A percentile compares a stretch with the other conserved stretches of the same genome.
Conservation (phyloP, 1,284 basidiomycete species). For the Pisolithus thermaeus region DNA sequence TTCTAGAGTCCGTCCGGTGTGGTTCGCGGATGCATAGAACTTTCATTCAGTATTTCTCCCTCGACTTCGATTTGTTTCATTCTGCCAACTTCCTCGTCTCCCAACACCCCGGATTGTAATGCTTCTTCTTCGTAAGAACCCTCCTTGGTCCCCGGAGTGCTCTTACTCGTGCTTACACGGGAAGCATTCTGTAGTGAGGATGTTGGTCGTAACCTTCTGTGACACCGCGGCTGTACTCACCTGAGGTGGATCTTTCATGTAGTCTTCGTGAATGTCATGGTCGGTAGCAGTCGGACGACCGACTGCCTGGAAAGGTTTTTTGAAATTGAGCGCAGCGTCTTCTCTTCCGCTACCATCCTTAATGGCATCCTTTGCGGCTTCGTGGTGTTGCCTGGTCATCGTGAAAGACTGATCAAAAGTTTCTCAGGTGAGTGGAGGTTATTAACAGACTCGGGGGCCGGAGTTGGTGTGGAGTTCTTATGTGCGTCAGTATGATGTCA, state of each 20-base stretch:
- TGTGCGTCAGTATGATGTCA: too few relatives aligned
- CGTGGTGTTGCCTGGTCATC: too few relatives aligned
- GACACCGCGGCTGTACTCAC: slow-evolving; percentile 8
- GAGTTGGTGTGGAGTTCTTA: too few relatives aligned
- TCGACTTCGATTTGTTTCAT: slow-evolving; percentile 11
- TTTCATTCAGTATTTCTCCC: slow-evolving; percentile 6
- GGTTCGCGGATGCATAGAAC: slow-evolving; percentile 12
- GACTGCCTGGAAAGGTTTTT: too few relatives aligned
- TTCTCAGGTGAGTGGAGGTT: too few relatives aligned
- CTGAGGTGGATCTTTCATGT: slow-evolving; percentile 27
- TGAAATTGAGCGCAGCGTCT: too few relatives aligned
- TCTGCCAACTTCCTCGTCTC: slow-evolving; percentile 4
- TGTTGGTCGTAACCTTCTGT: not conserved
- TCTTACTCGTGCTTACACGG: not conserved
- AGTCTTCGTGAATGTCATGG: slow-evolving; percentile 20
- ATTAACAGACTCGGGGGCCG: too few relatives aligned
- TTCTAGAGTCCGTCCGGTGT: not conserved
- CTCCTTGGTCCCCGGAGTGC: slow-evolving; percentile 7
- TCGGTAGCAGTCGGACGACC: too few relatives aligned
- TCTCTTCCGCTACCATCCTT: too few relatives aligned
- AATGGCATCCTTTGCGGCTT: too few relatives aligned
- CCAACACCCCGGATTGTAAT: not conserved
- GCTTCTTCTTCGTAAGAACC: not conserved
- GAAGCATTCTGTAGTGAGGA: too few relatives aligned
- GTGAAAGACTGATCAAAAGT: too few relatives aligned